Evolutionary conservation across 2,329 filamentous ascomycete genomes (phyloP), one percentile per base, ranked within the genome.

Genomic region (Colletotrichum plurivorum): DNA sequence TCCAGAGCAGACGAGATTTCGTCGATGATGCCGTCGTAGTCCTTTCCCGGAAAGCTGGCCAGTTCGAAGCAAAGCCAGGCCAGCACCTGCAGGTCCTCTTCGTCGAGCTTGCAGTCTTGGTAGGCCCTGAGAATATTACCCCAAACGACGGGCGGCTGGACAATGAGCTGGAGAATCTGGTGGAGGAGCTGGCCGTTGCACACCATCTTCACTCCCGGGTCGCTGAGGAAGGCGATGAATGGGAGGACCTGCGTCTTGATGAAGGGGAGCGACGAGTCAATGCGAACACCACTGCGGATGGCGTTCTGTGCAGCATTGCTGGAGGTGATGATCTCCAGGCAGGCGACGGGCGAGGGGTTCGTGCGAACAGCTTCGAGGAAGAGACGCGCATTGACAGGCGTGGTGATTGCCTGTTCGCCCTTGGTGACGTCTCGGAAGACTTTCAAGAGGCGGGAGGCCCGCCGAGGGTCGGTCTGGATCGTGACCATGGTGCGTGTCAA

Each of bases 61-160:
- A 90, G 76, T 62, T 89, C 83, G 4, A 84, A 71, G 2, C 82
- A 78, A 2, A 89, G 75, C 85, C 86, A 88, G 1, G 81, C 81
- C 67, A 89, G 84, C 0, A 79, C 74, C 16, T 77, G 73, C 2
- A 80, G 72, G 0, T 78, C 75, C 0, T 71, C 71, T 1, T 80
- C 73, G 2, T 41, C 65, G 4, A 73, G 58, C 51, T 79, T 79
- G 1, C 75, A 70, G 0, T 77, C 68, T 18, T 86, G 48, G 2
- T 89, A 73, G 0, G 82, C 80, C 16, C 82, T 80, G 20, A 68
- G 15, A 12, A 68, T 48, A n/a, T 54, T 58, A 18, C 12, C 22
- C 89, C 89, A 91, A 13, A 90, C 80, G 0, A 84, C 85, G 0
- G 84, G 83, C 0, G 89, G 89, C 1, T 87, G 78, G 2, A 86